A percentile compares a stretch with the other conserved stretches of the same genome.
Conservation (phyloP, 1,139 yeast species). For the Candida freyschussii region DNA sequence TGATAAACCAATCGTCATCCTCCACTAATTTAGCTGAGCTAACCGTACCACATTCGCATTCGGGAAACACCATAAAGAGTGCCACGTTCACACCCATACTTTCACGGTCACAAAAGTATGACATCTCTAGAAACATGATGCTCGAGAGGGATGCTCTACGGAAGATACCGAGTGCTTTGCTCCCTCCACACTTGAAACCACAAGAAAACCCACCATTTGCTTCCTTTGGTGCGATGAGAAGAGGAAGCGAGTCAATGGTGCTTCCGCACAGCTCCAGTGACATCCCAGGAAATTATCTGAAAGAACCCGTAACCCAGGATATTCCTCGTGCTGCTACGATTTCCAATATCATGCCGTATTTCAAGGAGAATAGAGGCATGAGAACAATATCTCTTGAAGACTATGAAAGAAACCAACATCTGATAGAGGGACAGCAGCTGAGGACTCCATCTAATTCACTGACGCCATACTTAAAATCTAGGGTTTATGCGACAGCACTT, state of each 20-base stretch:
- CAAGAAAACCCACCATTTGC: constrained; percentile 10
- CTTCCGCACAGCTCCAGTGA: constrained; percentile 3
- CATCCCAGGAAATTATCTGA: constrained; percentile 6
- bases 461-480: too few relatives aligned
- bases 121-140: constrained; percentile 10
- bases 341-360: constrained; percentile 14
- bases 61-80: constrained; percentile 7
- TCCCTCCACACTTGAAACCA: constrained; percentile 25
- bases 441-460: too few relatives aligned
- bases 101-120: constrained; percentile 6
- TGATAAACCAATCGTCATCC: constrained; percentile 22
- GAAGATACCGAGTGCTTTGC: constrained; percentile 23
- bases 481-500: too few relatives aligned
- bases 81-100: constrained; percentile 9
- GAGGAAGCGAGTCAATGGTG: constrained; percentile 2
- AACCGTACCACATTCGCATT: constrained; percentile 4
- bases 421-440: too few relatives aligned
- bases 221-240: constrained; percentile 1
- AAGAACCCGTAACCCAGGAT: constrained; percentile 9
- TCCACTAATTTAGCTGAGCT: constrained; percentile 9
- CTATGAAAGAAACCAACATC: constrained; percentile 13
- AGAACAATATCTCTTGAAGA: constrained; percentile 22
- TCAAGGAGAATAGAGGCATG: constrained; percentile 10
- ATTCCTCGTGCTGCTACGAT: constrained; percentile 21
- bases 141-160: constrained; percentile 24